Conservation (phyloP, 1,284 basidiomycete genomes). For the Coniferiporia weirii region DNA sequence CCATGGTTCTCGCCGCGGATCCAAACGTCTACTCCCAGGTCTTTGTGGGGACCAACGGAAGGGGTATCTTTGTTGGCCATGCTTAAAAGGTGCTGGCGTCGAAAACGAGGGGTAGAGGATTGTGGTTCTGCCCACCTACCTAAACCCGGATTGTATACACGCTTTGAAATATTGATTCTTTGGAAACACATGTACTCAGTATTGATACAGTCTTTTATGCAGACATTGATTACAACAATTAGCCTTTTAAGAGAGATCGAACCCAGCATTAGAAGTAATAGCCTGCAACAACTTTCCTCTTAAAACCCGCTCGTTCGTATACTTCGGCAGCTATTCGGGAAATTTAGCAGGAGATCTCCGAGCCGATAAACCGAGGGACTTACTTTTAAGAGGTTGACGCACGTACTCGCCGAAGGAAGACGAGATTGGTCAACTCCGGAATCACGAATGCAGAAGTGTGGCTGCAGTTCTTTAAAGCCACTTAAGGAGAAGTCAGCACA, state of each 20-base stretch:
- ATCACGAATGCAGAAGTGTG: slow-evolving; percentile 82
- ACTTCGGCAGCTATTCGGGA: slow-evolving; percentile 56
- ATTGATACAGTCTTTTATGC: background rate
- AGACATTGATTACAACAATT: slow-evolving; percentile 9
- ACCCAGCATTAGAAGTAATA: slow-evolving; percentile 81
- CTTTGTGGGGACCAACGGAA: slow-evolving; percentile 24
- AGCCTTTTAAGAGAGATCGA: slow-evolving; percentile 68
- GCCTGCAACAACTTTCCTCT: slow-evolving; percentile 81
- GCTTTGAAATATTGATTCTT: no score
- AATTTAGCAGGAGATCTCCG: slow-evolving; percentile 8
- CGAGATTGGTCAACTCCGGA: slow-evolving; percentile 68
- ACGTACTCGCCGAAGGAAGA: slow-evolving; percentile 78
- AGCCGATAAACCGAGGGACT: slow-evolving; percentile 9
- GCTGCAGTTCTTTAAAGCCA: slow-evolving; percentile 84
- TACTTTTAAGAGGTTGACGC: slow-evolving; percentile 84
- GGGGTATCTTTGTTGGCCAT: slow-evolving; percentile 16
- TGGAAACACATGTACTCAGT: background rate
- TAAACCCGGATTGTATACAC: no score
- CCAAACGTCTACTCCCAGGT: slow-evolving; percentile 17
- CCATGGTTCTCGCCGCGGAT: slow-evolving; percentile 20
- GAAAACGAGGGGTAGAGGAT: background rate
- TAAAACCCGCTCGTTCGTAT: slow-evolving; percentile 57
- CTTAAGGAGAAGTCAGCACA: slow-evolving; percentile 30
- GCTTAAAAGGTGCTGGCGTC: background rate
- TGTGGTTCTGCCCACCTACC: no score